Percentiles rank a stretch among this genome's conserved stretches.
phyloP scores from a whole-genome alignment of 116 monocot species.

The Dioscorea cayenensis region DNA sequence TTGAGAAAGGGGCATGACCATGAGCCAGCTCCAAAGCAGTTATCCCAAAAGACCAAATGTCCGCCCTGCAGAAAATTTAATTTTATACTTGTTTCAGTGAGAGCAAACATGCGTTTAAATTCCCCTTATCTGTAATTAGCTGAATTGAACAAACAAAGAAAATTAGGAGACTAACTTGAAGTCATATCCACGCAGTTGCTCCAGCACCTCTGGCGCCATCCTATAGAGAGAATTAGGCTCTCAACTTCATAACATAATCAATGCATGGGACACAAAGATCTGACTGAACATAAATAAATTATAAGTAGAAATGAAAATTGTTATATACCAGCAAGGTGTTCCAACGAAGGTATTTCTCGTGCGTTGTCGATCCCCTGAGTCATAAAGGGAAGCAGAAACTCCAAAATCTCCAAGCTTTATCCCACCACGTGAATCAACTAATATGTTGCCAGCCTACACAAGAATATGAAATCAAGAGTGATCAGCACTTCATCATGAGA shows the following conservation, averaged over 20 bases:
- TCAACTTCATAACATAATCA: background rate
- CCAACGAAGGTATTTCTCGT: conserved; percentile 93
- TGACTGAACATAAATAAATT: background rate
- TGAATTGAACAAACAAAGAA: conserved; percentile 5
- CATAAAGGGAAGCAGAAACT: conserved; percentile 85
- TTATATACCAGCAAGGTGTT: conserved; percentile 83
- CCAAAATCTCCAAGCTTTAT: conserved; percentile 98
- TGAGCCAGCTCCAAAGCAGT: conserved; percentile 97
- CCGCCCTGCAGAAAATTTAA: conserved; percentile 52
- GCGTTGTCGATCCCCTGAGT: conserved; percentile 74
- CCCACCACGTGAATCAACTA: conserved; percentile 62
- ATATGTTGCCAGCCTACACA: conserved; percentile 86
- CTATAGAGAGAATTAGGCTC: conserved; percentile 22
- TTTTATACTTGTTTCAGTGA: background rate
- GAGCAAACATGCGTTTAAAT: background rate
- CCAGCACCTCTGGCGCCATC: conserved; percentile 99
- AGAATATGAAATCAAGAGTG: background rate
- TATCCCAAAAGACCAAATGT: conserved; percentile 99
- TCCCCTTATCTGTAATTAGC: background rate
- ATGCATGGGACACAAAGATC: background rate
- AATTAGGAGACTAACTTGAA: conserved; percentile 50
- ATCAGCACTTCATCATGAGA: background rate
- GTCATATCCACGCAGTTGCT: conserved; percentile 75
- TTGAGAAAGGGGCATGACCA: conserved; percentile 96
- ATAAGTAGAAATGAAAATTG: background rate